These are phyloP conservation scores for Schizonepeta tenuifolia DNA, from an alignment of 257 asterid species.

Conservation along the genomic window DNA sequence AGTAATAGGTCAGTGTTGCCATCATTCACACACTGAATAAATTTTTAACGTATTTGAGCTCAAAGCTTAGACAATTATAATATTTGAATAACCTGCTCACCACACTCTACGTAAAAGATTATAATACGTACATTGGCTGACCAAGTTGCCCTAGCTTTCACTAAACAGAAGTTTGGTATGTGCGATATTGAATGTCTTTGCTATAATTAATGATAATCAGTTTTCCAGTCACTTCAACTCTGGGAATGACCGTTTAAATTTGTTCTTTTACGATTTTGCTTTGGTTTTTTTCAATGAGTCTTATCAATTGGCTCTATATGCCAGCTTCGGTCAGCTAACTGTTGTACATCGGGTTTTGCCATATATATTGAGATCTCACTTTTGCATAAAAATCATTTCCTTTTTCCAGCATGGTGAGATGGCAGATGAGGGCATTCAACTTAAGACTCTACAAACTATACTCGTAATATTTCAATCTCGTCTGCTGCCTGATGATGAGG, in stretches of 20 bases:
- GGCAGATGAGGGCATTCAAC: conserved; percentile 91
- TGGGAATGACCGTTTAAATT: not conserved
- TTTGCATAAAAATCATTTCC: conserved; percentile 21
- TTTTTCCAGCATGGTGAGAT: conserved; percentile 86
- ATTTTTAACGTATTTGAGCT: not conserved
- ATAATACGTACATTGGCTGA: not conserved
- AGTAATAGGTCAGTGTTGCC: not conserved
- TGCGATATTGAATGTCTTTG: not conserved
- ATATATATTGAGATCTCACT: conserved; percentile 14
- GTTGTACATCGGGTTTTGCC: not conserved
- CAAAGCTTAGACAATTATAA: not conserved
- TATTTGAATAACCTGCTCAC: not conserved
- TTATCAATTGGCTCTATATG: not conserved
- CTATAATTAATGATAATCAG: not conserved
- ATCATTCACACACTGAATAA: not conserved
- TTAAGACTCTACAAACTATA: conserved; percentile 92
- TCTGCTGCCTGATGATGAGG: conserved; percentile 94
- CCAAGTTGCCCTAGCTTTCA: not conserved
- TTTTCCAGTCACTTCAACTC: not conserved
- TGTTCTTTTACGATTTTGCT: not conserved
- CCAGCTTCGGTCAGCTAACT: not conserved
- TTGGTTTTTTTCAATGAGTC: not conserved
- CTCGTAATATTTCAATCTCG: conserved; percentile 89
- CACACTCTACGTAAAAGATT: not conserved
- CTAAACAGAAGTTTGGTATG: not conserved